Evolutionary conservation across 768 basidiomycete genomes (phyloP).

Genomic region (Cyclocybe aegerita): DNA sequence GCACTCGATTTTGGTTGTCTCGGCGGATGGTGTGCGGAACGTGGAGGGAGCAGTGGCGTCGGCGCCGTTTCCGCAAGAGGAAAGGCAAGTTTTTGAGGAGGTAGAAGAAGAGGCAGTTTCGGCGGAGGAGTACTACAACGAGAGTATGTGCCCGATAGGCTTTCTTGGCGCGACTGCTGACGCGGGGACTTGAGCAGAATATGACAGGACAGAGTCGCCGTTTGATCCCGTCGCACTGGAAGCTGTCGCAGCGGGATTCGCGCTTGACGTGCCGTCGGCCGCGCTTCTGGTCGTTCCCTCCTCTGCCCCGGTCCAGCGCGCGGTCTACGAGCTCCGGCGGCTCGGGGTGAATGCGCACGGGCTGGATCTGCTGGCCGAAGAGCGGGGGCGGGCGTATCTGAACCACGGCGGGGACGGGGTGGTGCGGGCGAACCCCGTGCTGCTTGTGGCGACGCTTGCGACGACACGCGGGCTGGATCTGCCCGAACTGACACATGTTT

Average conservation of each 20-base stretch:
- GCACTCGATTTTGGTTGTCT: conserved; percentile 66
- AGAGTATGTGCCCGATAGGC: conserved; percentile 14
- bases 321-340: conserved; percentile 60
- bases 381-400: conserved; percentile 42
- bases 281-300: conserved; percentile 72
- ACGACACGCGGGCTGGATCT: conserved; percentile 75
- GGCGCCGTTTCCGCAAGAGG: no score
- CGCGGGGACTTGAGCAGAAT: conserved; percentile 36
- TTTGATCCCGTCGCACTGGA: conserved; percentile 60
- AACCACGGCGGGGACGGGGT: conserved; percentile 28
- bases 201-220: conserved; percentile 44
- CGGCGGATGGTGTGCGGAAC: conserved; percentile 55
- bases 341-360: conserved; percentile 68
- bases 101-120: conserved; percentile 15
- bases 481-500: conserved; percentile 71
- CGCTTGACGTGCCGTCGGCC: conserved; percentile 66
- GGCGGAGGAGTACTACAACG: conserved; percentile 11
- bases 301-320: conserved; percentile 56
- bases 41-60: conserved; percentile 43
- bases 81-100: no score
- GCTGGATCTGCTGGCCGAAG: conserved; percentile 50
- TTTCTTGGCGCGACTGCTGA: conserved; percentile 7
- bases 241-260: conserved; percentile 68
- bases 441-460: conserved; percentile 70
- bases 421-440: conserved; percentile 49